Evolutionary conservation across 176 grass and related monocot genomes (phyloP).

Genomic region (Carex myosuroides): DNA sequence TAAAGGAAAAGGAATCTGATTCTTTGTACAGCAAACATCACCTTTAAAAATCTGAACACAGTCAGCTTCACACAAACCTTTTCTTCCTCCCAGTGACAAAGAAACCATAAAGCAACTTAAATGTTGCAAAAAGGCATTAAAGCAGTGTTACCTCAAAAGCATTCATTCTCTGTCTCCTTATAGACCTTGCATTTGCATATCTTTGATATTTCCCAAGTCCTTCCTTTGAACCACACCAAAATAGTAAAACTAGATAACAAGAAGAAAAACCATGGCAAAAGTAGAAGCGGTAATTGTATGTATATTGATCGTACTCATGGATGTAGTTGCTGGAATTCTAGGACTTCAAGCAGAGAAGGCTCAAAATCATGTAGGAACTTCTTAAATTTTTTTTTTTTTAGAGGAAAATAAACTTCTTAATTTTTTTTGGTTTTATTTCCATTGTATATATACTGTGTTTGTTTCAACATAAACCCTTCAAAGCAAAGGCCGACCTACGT

Average conservation of each 20-base stretch:
- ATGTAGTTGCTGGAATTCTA: conserved; percentile 55
- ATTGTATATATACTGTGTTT: background rate
- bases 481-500: background rate
- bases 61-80: conserved; percentile 11
- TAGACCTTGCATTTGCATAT: conserved; percentile 21
- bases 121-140: background rate
- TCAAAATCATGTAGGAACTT: conserved; percentile 58
- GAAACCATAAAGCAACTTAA: conserved; percentile 41
- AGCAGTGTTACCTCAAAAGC: conserved; percentile 11
- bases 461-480: background rate
- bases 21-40: background rate
- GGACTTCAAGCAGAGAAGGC: conserved; percentile 63
- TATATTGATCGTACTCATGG: conserved; percentile 64
- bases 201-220: background rate
- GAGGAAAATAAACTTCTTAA: background rate
- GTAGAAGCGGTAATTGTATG: conserved; percentile 54
- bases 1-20: background rate
- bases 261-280: conserved; percentile 40
- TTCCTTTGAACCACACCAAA: background rate
- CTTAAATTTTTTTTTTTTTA: background rate
- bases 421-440: background rate
- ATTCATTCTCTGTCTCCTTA: background rate
- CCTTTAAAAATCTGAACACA: background rate
- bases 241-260: background rate
- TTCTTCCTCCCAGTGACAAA: conserved; percentile 26